Conservation (phyloP, 192 early-diverging fungal genomes). For the Mortierella hygrophila region DNA sequence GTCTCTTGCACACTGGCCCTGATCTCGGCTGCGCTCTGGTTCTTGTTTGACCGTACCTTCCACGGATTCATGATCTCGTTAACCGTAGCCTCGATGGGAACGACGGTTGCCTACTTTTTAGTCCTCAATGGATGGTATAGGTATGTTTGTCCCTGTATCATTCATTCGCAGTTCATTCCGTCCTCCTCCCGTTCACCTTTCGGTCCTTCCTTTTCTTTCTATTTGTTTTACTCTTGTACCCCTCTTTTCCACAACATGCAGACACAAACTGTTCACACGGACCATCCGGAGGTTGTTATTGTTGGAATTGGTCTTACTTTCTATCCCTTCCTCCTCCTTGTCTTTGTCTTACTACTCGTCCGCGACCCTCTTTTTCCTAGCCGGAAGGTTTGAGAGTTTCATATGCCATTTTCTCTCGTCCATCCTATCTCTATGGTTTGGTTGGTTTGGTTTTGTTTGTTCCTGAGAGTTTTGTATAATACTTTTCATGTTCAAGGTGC, state of each 20-base stretch:
- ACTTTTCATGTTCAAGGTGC: background rate
- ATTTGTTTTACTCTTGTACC: background rate
- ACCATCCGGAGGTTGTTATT: background rate
- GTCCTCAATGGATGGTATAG: conserved; percentile 73
- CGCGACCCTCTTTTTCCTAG: background rate
- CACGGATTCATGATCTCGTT: conserved; percentile 74
- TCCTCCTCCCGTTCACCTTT: too few species aligned
- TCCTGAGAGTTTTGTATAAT: background rate
- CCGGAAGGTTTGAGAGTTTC: background rate
- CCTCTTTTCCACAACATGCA: background rate
- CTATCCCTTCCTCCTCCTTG: background rate
- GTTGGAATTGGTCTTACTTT: background rate
- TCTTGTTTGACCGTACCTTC: conserved; percentile 77
- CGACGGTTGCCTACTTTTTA: conserved; percentile 67
- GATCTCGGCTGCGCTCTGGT: conserved; percentile 74
- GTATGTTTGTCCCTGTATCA: conserved; percentile 38
- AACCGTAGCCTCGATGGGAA: conserved; percentile 69
- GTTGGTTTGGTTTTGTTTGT: too few species aligned
- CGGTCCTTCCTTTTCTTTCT: background rate
- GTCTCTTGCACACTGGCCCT: conserved; percentile 70
- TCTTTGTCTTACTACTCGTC: too few species aligned
- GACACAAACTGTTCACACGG: background rate
- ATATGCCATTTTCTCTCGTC: background rate
- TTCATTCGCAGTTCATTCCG: background rate
- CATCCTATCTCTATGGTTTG: background rate